Evolutionary conservation across 176 grass and related monocot genomes (phyloP).

Genomic region (Zea luxurians): DNA sequence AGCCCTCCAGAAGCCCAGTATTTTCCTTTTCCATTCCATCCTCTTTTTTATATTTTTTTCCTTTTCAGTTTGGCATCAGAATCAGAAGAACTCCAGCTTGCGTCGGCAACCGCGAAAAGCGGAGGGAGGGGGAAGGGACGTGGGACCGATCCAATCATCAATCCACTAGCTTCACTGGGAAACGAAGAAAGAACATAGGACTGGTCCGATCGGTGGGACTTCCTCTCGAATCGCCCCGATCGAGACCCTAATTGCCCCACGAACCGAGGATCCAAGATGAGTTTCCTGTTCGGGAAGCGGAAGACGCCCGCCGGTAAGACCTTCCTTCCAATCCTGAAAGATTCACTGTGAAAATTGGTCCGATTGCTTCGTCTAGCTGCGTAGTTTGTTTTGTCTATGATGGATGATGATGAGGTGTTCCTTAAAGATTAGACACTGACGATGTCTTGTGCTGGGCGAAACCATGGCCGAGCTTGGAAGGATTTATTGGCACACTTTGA

Average conservation of each 20-base stretch:
- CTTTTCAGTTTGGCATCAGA: background rate
- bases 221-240: conserved; percentile 9
- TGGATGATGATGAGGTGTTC: background rate
- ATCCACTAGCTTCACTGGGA: background rate
- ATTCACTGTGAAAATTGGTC: background rate
- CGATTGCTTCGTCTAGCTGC: background rate
- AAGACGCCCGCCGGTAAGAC: conserved; percentile 69
- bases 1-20: background rate
- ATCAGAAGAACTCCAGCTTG: background rate
- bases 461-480: background rate
- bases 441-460: background rate
- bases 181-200: background rate
- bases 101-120: background rate
- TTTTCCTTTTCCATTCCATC: background rate
- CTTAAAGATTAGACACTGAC: background rate
- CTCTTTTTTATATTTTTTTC: background rate
- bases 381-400: background rate
- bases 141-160: background rate
- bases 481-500: background rate
- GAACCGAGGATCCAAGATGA: conserved; percentile 50
- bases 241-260: background rate
- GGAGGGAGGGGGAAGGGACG: background rate
- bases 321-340: background rate
- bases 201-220: background rate
- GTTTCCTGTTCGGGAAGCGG: conserved; percentile 80